These are phyloP conservation scores for Cephaloascus fragrans DNA, from an alignment of 805 yeast species.

Conservation along the genomic window DNA sequence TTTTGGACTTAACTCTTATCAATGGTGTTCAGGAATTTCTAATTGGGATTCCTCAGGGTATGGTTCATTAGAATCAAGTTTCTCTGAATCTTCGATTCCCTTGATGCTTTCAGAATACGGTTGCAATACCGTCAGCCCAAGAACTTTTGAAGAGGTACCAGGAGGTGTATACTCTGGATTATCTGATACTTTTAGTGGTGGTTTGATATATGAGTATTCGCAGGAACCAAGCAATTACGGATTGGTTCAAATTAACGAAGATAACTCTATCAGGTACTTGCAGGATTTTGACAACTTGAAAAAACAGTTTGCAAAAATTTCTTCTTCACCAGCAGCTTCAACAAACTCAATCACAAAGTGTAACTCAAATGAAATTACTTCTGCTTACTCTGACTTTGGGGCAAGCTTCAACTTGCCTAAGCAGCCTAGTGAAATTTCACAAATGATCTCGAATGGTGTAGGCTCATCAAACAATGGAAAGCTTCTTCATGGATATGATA, in stretches of 20 bases:
- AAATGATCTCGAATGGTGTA: slow-evolving; percentile 38
- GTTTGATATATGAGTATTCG: slow-evolving; percentile 86
- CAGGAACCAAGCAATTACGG: slow-evolving; percentile 76
- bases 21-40: slow-evolving; percentile 83
- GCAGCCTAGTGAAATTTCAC: slow-evolving; percentile 31
- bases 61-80: slow-evolving; percentile 44
- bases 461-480: slow-evolving; percentile 33
- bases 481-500: slow-evolving; percentile 25
- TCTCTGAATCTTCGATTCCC: slow-evolving; percentile 53
- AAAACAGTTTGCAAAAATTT: slow-evolving; percentile 27
- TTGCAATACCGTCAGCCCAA: slow-evolving; percentile 67
- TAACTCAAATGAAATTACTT: slow-evolving; percentile 23
- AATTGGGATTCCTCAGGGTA: slow-evolving; percentile 67
- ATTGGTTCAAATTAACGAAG: slow-evolving; percentile 38
- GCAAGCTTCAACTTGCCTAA: slow-evolving; percentile 38
- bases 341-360: slow-evolving; percentile 26
- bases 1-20: slow-evolving; percentile 89
- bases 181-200: slow-evolving; percentile 68
- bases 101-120: slow-evolving; percentile 73
- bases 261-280: slow-evolving; percentile 20
- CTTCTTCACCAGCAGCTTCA: slow-evolving; percentile 24
- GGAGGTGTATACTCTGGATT: slow-evolving; percentile 62
- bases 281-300: slow-evolving; percentile 26
- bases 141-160: slow-evolving; percentile 76
- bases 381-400: slow-evolving; percentile 29